Percentiles rank a stretch among this genome's conserved stretches.
phyloP scores from a whole-genome alignment of 139 green algal genomes.

The Auxenochlorella pyrenoidosa region DNA sequence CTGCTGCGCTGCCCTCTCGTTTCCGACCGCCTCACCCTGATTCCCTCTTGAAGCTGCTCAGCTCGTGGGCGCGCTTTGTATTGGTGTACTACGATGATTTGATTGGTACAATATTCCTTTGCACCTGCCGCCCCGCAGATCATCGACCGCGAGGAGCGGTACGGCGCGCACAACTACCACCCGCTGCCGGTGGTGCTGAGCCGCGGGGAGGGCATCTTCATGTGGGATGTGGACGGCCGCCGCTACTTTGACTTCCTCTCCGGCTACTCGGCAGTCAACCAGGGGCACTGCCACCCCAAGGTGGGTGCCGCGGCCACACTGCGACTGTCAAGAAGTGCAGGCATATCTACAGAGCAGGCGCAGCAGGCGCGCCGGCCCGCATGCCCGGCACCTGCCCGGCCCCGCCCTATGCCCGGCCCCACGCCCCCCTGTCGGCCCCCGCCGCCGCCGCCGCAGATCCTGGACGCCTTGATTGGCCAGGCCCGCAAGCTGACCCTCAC shows the following conservation, averaged over 20 bases:
- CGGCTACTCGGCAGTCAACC: conserved; percentile 95
- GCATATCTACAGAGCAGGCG: too few species aligned
- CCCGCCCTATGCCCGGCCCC: not conserved
- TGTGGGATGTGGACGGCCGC: conserved; percentile 55
- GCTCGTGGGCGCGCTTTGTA: too few species aligned
- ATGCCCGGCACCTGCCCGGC: too few species aligned
- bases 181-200: conserved; percentile 90
- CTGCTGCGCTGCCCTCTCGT: too few species aligned
- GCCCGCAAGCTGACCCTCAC: conserved; percentile 89
- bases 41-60: too few species aligned
- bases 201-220: conserved; percentile 53
- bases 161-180: conserved; percentile 93
- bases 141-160: conserved; percentile 84
- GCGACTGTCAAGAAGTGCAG: too few species aligned
- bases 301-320: not conserved
- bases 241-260: conserved; percentile 92
- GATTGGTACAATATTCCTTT: too few species aligned
- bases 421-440: too few species aligned
- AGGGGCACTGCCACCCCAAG: conserved; percentile 98
- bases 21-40: too few species aligned
- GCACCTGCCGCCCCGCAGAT: conserved; percentile 58
- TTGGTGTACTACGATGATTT: too few species aligned
- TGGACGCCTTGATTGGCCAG: conserved; percentile 88
- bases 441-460: conserved; percentile 79
- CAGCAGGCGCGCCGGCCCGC: too few species aligned